These are phyloP conservation scores for Yamadazyma sp. DNA, from an alignment of 1,139 yeast species.

Conservation along the genomic window DNA sequence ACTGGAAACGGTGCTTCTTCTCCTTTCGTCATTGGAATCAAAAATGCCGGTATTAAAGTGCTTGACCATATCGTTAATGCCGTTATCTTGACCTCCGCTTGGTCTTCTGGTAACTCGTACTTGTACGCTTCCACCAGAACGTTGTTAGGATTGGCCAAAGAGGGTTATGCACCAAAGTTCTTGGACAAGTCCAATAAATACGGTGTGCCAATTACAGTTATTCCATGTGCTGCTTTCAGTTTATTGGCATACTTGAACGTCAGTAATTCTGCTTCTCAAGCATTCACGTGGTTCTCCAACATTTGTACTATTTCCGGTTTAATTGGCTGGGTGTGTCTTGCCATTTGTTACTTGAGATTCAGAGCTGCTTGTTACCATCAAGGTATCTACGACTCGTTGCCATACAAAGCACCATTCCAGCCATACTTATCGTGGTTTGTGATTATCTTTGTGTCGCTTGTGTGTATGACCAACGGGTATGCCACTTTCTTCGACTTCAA, in stretches of 20 bases:
- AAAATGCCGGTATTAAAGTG: slow-evolving; percentile 48
- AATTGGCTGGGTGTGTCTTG: slow-evolving; percentile 61
- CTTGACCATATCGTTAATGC: slow-evolving; percentile 53
- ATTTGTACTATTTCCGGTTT: slow-evolving; percentile 73
- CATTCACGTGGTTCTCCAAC: slow-evolving; percentile 68
- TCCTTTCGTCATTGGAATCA: slow-evolving; percentile 55
- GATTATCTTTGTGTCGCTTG: slow-evolving; percentile 37
- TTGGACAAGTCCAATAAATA: slow-evolving; percentile 40
- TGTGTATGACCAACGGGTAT: slow-evolving; percentile 53
- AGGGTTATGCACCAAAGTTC: slow-evolving; percentile 48
- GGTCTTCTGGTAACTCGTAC: slow-evolving; percentile 51
- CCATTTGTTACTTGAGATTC: slow-evolving; percentile 51
- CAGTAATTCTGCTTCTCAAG: slow-evolving; percentile 50
- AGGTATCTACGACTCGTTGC: slow-evolving; percentile 25
- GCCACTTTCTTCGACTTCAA: slow-evolving; percentile 49
- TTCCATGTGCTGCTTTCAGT: slow-evolving; percentile 30
- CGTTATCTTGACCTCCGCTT: slow-evolving; percentile 50
- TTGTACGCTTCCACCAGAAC: slow-evolving; percentile 44
- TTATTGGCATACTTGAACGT: slow-evolving; percentile 64
- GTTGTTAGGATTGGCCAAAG: slow-evolving; percentile 46
- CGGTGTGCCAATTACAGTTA: slow-evolving; percentile 37
- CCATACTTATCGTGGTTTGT: slow-evolving; percentile 46
- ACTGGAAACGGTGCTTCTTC: slow-evolving; percentile 46
- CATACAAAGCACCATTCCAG: slow-evolving; percentile 43
- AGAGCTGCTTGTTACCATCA: slow-evolving; percentile 50